Evolutionary conservation across 108 stramenopile genomes (phyloP).

Genomic region (Cyclotella sp.): DNA sequence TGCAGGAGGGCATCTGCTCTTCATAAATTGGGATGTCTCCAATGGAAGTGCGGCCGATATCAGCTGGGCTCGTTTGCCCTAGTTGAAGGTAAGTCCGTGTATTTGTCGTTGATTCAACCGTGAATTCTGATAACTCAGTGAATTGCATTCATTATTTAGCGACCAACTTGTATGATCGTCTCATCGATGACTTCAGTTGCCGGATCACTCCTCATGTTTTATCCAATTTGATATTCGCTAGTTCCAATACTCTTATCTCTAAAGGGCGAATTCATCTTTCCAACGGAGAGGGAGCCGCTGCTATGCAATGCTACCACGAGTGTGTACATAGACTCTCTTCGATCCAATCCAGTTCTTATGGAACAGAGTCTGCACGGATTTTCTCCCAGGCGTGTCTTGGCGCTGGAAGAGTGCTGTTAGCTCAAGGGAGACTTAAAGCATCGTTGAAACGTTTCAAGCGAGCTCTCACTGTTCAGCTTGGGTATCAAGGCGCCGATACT

Average conservation of each 20-base stretch:
- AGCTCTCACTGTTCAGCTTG: conserved; percentile 18
- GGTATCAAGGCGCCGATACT: not conserved
- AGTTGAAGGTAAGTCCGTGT: not conserved
- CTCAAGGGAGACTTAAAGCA: conserved; percentile 18
- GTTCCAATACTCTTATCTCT: conserved; percentile 11
- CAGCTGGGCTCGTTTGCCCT: not conserved
- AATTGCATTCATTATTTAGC: no score
- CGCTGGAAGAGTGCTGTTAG: conserved; percentile 21
- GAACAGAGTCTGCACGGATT: not conserved
- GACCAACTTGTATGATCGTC: not conserved
- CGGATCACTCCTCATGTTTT: not conserved
- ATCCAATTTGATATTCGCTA: not conserved
- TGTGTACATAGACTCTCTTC: conserved; percentile 21
- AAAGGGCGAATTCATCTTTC: conserved; percentile 12
- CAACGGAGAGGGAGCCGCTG: conserved; percentile 1
- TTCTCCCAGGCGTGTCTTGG: conserved; percentile 29
- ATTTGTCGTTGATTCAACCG: not conserved
- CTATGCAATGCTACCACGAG: conserved; percentile 21
- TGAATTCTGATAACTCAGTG: no score
- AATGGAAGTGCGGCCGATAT: conserved; percentile 24
- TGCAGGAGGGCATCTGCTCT: conserved; percentile 9
- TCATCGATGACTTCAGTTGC: not conserved
- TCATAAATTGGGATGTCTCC: conserved; percentile 21
- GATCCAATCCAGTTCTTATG: not conserved
- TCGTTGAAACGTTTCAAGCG: conserved; percentile 19